Evolutionary conservation across 2,329 filamentous ascomycete genomes (phyloP).

Genomic region (Neofusicoccum kwambonambiense): DNA sequence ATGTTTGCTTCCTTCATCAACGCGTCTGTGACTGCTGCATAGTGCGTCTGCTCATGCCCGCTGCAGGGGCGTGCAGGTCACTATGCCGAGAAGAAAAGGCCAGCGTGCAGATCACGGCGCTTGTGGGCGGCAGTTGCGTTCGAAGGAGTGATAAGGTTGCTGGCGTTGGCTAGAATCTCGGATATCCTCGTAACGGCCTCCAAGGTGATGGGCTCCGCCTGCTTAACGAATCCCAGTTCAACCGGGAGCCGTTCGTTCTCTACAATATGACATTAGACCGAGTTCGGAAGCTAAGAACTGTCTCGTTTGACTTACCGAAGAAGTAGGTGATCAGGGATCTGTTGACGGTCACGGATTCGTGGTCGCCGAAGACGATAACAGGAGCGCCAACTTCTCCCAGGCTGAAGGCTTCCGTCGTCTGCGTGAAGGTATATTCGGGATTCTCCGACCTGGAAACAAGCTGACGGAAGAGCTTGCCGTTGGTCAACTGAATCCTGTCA

Average conservation of each 20-base stretch:
- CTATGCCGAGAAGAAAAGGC: background rate
- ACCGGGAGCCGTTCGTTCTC: constrained; percentile 45
- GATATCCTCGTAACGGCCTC: constrained; percentile 19
- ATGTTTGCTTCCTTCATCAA: too few relatives aligned
- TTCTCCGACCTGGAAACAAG: constrained; percentile 48
- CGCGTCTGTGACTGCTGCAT: too few relatives aligned
- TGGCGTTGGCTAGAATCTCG: background rate
- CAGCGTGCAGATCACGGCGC: background rate
- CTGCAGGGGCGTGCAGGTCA: too few relatives aligned
- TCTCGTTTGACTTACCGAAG: constrained; percentile 39
- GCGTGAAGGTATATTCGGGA: constrained; percentile 49
- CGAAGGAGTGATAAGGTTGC: background rate
- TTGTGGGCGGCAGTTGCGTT: background rate
- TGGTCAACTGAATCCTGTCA: constrained; percentile 42
- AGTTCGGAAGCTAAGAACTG: too few relatives aligned
- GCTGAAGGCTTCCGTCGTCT: constrained; percentile 45
- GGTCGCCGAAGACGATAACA: constrained; percentile 52
- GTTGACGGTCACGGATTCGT: constrained; percentile 40
- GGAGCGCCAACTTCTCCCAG: constrained; percentile 53
- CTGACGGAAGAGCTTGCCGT: constrained; percentile 47
- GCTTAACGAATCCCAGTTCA: constrained; percentile 40
- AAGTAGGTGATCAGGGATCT: constrained; percentile 46
- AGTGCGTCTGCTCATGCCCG: too few relatives aligned
- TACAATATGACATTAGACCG: constrained; percentile 20
- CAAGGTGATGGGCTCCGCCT: constrained; percentile 21